phyloP scores from a whole-genome alignment of 1,139 yeast species.

The Taphrina wiesneri region DNA sequence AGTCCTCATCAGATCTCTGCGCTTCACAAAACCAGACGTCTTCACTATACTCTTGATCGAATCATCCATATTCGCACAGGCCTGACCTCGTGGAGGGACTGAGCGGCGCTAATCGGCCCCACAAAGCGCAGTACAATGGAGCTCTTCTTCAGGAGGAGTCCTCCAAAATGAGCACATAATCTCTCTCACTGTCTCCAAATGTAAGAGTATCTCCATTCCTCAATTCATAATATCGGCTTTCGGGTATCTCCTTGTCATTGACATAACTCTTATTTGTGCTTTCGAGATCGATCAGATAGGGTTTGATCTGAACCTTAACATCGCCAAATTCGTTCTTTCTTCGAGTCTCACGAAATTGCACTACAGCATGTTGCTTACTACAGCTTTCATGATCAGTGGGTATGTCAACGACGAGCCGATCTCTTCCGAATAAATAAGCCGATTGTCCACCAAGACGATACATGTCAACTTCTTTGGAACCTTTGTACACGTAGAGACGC shows the following conservation, averaged over 20 bases:
- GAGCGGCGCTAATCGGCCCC: not conserved
- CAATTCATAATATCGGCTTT: conserved; percentile 54
- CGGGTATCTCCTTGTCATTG: conserved; percentile 53
- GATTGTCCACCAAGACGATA: conserved; percentile 45
- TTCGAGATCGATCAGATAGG: conserved; percentile 57
- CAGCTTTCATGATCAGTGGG: conserved; percentile 51
- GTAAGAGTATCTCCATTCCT: conserved; percentile 53
- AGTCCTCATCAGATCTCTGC: too few relatives aligned
- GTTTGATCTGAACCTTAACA: conserved; percentile 41
- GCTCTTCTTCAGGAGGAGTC: not conserved
- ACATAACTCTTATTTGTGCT: conserved; percentile 58
- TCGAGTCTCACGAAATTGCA: conserved; percentile 51
- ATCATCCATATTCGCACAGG: too few relatives aligned
- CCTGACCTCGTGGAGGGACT: too few relatives aligned
- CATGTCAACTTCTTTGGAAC: conserved; percentile 42
- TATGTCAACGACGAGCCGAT: conserved; percentile 51
- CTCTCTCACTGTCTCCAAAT: conserved; percentile 50
- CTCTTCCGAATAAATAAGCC: conserved; percentile 54
- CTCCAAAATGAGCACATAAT: conserved; percentile 44
- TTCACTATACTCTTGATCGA: too few relatives aligned
- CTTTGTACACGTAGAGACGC: conserved; percentile 43
- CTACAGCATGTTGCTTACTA: conserved; percentile 59
- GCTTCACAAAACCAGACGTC: too few relatives aligned
- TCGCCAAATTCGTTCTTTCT: conserved; percentile 38
- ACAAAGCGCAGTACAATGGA: not conserved